Percentiles rank a stretch among this genome's conserved stretches.
Conservation (phyloP, 1,284 basidiomycete species). For the Malassezia yamatoensis region DNA sequence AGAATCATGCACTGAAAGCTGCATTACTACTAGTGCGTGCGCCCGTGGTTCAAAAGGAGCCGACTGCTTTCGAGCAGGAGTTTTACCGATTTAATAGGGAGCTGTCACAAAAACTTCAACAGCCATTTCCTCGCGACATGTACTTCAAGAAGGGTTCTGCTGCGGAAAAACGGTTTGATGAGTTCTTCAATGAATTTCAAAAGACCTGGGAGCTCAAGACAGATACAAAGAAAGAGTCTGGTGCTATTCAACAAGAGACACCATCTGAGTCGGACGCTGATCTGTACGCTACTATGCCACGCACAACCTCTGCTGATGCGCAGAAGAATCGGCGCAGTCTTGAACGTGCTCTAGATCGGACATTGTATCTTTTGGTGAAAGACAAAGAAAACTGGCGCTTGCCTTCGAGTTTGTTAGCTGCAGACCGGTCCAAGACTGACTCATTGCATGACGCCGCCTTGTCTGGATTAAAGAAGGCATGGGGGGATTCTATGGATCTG, state of each 20-base stretch:
- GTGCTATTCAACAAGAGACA: neutral
- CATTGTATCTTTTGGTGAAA: constrained; percentile 71
- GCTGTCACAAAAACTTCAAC: constrained; percentile 72
- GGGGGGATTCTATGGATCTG: constrained; percentile 40
- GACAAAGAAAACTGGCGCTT: constrained; percentile 22
- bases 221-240: neutral
- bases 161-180: constrained; percentile 69
- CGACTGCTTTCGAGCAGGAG: constrained; percentile 66
- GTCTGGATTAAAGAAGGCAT: constrained; percentile 19
- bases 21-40: constrained; percentile 69
- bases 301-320: constrained; percentile 57
- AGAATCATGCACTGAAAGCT: neutral
- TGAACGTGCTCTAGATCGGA: constrained; percentile 70
- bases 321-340: constrained; percentile 60
- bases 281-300: constrained; percentile 53
- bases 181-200: constrained; percentile 49
- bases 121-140: constrained; percentile 78
- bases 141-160: constrained; percentile 90
- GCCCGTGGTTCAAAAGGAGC: constrained; percentile 68
- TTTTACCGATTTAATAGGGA: constrained; percentile 78
- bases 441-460: constrained; percentile 20
- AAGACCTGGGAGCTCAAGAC: constrained; percentile 27
- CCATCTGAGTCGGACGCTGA: constrained; percentile 50
- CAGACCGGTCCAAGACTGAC: constrained; percentile 2
- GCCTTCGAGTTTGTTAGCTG: constrained; percentile 22